A percentile compares a stretch with the other conserved stretches of the same genome.
phyloP scores from a whole-genome alignment of 2,329 filamentous ascomycete genomes.

The Sarocladiaceae sp. region DNA sequence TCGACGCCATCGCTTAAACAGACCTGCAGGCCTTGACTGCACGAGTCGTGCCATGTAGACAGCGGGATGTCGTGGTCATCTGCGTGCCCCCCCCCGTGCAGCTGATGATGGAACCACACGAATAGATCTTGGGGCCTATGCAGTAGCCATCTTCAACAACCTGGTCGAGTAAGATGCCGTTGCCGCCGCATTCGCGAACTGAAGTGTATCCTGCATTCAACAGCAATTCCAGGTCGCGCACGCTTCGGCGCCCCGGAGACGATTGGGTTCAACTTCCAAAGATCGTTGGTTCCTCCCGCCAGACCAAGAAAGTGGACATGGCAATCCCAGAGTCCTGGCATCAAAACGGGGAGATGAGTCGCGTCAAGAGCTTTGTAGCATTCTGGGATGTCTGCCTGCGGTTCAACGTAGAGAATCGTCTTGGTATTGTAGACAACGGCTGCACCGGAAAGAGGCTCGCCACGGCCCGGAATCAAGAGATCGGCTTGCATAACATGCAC shows the following conservation, averaged over 20 bases:
- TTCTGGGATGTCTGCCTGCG: conserved; percentile 22
- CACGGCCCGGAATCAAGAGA: conserved; percentile 44
- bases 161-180: conserved; percentile 34
- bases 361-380: conserved; percentile 25
- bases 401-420: conserved; percentile 36
- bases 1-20: conserved; percentile 40
- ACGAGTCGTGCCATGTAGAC: conserved; percentile 22
- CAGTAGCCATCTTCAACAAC: conserved; percentile 37
- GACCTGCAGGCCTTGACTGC: conserved; percentile 16
- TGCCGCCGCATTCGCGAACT: conserved; percentile 42
- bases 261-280: conserved; percentile 19
- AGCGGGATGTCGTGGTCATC: conserved; percentile 38
- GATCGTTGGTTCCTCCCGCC: conserved; percentile 15
- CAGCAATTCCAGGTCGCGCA: conserved; percentile 36
- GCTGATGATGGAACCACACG: conserved; percentile 34
- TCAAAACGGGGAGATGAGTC: conserved; percentile 34
- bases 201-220: conserved; percentile 45
- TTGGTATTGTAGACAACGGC: conserved; percentile 33
- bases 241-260: conserved; percentile 34
- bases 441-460: conserved; percentile 33
- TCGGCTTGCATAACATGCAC: conserved; percentile 25
- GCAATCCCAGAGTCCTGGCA: conserved; percentile 48
- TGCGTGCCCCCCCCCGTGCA: conserved; percentile 40
- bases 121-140: conserved; percentile 42
- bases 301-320: conserved; percentile 37